Base-by-base conservation (phyloP, 2,329 filamentous ascomycete genomes). In the Colletotrichum lentis region DNA sequence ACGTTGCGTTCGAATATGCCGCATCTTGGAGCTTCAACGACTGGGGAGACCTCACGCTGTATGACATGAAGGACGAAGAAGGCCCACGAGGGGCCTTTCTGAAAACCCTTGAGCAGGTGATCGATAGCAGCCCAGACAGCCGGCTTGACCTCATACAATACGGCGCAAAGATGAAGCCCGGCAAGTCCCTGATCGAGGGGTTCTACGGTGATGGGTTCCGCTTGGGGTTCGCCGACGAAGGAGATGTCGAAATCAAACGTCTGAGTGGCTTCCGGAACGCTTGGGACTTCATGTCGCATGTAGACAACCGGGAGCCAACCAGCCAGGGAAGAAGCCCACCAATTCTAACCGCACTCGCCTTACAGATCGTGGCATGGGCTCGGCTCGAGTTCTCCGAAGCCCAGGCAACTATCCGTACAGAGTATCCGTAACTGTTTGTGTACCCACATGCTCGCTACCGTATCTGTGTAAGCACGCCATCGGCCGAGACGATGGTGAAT, bases 381-480 rank as follows among this genome's bases (percentile, higher is more conserved):
- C 31, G 31, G 31, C 31, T 35, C 10, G 10, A 35, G 10, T 35
- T 35, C 31, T 35, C 31, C 31, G 31, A 35, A 35, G 31, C 31
- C 31, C 31, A 35, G 31, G 7, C 2, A 35, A 35, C 2, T 10
- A n/a, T n/a, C n/a, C n/a, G n/a, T n/a, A n/a, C n/a, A n/a, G n/a
- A n/a, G n/a, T n/a, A n/a, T n/a, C n/a, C n/a, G n/a, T n/a, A 11
- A 35, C 31, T 35, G 31, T 10, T 7, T 10, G 10, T 35, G 31
- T 35, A 35, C 31, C 31, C 8, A 8, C 8, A 7, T 35, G 31
- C 31, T 35, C 31, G 31, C 31, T 35, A 35, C 31, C 31, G 31
- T 35, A 35, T 35, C 31, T 7, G n/a, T n/a, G n/a, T n/a, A n/a
- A 67, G 64, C 64, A 67, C 64, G 64, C 61, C 64, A 64, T 67